Evolutionary conservation across 192 early-diverging fungal species (phyloP).

Genomic region (Entomortierella beljakovae): DNA sequence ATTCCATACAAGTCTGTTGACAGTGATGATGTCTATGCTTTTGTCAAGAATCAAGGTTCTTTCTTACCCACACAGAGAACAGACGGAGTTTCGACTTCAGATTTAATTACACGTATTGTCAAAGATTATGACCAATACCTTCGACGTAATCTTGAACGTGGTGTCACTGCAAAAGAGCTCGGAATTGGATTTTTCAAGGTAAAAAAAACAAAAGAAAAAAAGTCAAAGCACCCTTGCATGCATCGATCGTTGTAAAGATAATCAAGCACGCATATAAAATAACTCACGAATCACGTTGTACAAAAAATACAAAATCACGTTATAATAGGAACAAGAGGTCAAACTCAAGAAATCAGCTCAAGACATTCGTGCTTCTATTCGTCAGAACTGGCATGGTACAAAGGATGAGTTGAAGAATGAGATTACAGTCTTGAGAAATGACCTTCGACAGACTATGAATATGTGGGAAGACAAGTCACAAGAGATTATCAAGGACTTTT

Average conservation of each 20-base stretch:
- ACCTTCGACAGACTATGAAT: constrained; percentile 69
- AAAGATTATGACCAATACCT: constrained; percentile 88
- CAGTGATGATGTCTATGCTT: constrained; percentile 80
- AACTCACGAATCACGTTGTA: too few species aligned
- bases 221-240: too few species aligned
- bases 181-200: constrained; percentile 86
- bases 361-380: constrained; percentile 75
- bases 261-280: neutral
- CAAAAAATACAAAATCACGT: too few species aligned
- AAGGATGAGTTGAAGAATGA: constrained; percentile 72
- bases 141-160: constrained; percentile 86
- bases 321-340: constrained; percentile 73
- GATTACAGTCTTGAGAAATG: constrained; percentile 71
- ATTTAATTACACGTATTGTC: constrained; percentile 87
- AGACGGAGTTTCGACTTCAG: constrained; percentile 85
- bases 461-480: constrained; percentile 83
- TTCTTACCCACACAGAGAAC: constrained; percentile 79
- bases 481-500: constrained; percentile 76
- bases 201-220: neutral
- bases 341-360: constrained; percentile 80
- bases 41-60: constrained; percentile 79
- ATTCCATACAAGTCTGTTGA: constrained; percentile 80
- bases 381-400: constrained; percentile 74
- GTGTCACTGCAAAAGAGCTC: constrained; percentile 83
- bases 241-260: too few species aligned